Base-by-base conservation (phyloP, 2,329 filamentous ascomycete genomes). In the Penicillium italicum region DNA sequence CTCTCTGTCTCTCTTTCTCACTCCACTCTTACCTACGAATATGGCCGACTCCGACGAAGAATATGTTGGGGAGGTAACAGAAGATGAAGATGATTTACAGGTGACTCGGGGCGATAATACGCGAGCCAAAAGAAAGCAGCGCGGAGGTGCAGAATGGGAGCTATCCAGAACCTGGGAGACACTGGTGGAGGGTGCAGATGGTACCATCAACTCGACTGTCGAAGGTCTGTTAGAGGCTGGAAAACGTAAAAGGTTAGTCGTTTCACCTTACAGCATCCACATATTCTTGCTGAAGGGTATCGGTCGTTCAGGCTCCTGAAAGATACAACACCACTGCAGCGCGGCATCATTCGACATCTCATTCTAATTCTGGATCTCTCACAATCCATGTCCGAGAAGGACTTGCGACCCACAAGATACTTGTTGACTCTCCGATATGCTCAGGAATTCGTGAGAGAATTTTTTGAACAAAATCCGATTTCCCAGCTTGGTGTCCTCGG, bases 381-480 rank as follows among this genome's bases (percentile, higher is more conserved):
- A 22, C 88, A 90, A 61, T 90, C 93, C 48, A 99, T 99, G 94
- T 76, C 85, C 5, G 92, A 97, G 74, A 97, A 97, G 75, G 94
- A 99, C 70, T 81, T 97, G 63, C 85, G 94, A 26, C 94, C 94
- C 6, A 96, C 87, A 41, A 85, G 93, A 57, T 92, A 93, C 74
- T 82, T 91, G 36, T 82, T 97, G 31, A 88, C 87, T 50, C 81
- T 97, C 68, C 86, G 86, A 61, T 95, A 91, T 74, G 88, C 91
- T 16, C 84, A 88, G 61, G 88, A 91, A 55, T 99, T 97, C 73
- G 88, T 97, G 46, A 83, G 87, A 56, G 93, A 97, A 72, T 99
- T 91, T 76, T 99, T 97, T 70, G 94, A 97, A 75, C 94, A 99
- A 75, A 99, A 99, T 68, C 94, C 94, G 11, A 97, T 99, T 63